These are phyloP conservation scores for Wickerhamiella cacticola DNA, from an alignment of 805 yeast genomes.

Conservation along the genomic window DNA sequence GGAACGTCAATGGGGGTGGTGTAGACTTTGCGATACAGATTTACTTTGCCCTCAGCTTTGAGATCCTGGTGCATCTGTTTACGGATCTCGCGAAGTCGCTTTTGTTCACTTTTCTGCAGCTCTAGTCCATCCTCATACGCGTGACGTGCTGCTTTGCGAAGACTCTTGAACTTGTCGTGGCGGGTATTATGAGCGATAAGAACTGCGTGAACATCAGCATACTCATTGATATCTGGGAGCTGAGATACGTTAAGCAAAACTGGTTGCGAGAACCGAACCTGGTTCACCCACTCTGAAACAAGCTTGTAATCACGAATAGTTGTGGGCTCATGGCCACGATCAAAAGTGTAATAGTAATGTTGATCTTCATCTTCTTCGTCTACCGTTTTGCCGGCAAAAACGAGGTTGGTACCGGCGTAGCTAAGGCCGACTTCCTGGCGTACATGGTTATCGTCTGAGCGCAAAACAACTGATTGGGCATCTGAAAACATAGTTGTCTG, in stretches of 20 bases:
- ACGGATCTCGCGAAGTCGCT: slow-evolving; percentile 17
- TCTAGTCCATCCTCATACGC: slow-evolving; percentile 6
- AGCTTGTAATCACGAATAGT: slow-evolving; percentile 17
- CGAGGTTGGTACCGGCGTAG: slow-evolving; percentile 19
- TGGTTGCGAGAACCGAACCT: slow-evolving; percentile 10
- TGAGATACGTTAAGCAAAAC: background rate
- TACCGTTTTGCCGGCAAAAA: slow-evolving; percentile 7
- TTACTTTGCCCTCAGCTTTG: slow-evolving; percentile 13
- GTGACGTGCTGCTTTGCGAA: slow-evolving; percentile 9
- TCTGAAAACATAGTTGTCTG: slow-evolving; percentile 22
- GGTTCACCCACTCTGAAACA: slow-evolving; percentile 5
- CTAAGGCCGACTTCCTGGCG: slow-evolving; percentile 17
- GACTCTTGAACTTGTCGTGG: slow-evolving; percentile 1
- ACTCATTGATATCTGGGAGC: background rate
- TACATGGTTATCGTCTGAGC: slow-evolving; percentile 15
- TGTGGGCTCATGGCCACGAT: slow-evolving; percentile 19
- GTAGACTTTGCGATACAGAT: slow-evolving; percentile 17
- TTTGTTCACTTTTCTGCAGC: slow-evolving; percentile 17
- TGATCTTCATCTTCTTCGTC: background rate
- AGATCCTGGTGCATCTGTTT: slow-evolving; percentile 17
- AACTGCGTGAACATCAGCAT: slow-evolving; percentile 10
- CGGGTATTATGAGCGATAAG: background rate
- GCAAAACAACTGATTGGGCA: slow-evolving; percentile 17
- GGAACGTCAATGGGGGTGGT: slow-evolving; percentile 17
- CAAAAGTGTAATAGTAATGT: slow-evolving; percentile 6